Evolutionary conservation across 1,284 basidiomycete genomes (phyloP).

Genomic region (Tilletia horrida): DNA sequence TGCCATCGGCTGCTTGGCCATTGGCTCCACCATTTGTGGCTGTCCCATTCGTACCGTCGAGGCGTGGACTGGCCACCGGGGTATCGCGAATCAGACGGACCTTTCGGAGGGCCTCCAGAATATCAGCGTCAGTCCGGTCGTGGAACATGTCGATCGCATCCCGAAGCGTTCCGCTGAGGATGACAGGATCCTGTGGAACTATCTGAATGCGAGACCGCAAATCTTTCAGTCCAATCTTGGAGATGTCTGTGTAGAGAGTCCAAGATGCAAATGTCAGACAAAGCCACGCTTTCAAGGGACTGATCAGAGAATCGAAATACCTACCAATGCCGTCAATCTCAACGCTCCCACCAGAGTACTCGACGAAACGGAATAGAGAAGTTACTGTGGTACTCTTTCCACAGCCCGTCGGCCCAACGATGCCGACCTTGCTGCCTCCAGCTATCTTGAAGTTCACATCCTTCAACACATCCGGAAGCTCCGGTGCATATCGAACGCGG

Average conservation of each 20-base stretch:
- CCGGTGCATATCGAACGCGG: constrained; percentile 58
- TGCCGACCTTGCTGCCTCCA: constrained; percentile 76
- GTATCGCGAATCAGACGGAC: constrained; percentile 25
- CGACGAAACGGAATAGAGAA: constrained; percentile 43
- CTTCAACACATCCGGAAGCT: constrained; percentile 59
- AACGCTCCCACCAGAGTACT: constrained; percentile 36
- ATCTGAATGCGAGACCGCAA: constrained; percentile 60
- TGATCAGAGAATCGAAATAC: too few relatives aligned
- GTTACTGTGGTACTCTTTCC: constrained; percentile 54
- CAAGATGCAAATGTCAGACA: too few relatives aligned
- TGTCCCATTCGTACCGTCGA: not conserved
- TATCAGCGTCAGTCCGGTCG: constrained; percentile 39
- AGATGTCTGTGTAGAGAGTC: constrained; percentile 54
- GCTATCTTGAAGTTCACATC: constrained; percentile 59
- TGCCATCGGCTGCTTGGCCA: too few relatives aligned
- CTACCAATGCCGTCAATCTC: constrained; percentile 37
- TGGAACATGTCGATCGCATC: constrained; percentile 39
- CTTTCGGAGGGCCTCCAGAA: constrained; percentile 28
- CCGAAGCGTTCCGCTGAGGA: constrained; percentile 45
- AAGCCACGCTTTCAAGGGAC: too few relatives aligned
- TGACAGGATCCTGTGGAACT: constrained; percentile 56
- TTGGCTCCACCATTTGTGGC: not conserved
- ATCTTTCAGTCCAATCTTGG: constrained; percentile 57
- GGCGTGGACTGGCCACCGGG: not conserved
- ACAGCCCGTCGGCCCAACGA: constrained; percentile 66